phyloP scores from a whole-genome alignment of 768 basidiomycete genomes.

The Boletus pseudopeckii region DNA sequence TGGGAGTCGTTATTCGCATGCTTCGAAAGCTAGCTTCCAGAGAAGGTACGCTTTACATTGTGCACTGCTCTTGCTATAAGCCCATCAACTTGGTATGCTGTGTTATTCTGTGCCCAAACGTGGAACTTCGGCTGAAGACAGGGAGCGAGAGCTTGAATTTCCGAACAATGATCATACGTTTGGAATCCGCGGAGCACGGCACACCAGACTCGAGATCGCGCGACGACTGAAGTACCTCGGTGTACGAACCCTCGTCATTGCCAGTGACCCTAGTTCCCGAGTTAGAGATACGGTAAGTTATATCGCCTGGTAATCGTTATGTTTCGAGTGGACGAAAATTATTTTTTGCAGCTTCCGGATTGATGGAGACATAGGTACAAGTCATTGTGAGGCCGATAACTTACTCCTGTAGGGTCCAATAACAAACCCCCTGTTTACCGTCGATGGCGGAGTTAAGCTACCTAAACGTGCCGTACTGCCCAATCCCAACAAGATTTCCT shows the following conservation, averaged over 20 bases:
- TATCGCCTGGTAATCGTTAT: neutral
- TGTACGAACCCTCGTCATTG: constrained; percentile 47
- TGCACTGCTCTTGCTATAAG: neutral
- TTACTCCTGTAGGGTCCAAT: constrained; percentile 36
- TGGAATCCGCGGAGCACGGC: constrained; percentile 57
- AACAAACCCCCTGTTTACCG: constrained; percentile 48
- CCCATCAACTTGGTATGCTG: neutral
- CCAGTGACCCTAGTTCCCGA: constrained; percentile 44
- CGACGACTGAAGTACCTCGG: constrained; percentile 54
- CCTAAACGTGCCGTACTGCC: neutral
- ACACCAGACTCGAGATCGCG: constrained; percentile 56
- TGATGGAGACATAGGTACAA: constrained; percentile 37
- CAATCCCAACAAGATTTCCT: constrained; percentile 40
- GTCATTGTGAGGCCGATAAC: constrained; percentile 18
- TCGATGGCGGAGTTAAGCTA: constrained; percentile 21
- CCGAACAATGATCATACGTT: constrained; percentile 48
- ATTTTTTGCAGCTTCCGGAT: neutral
- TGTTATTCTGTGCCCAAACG: constrained; percentile 28
- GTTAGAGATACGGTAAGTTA: constrained; percentile 38
- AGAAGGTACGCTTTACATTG: constrained; percentile 26
- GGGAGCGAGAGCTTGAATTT: constrained; percentile 39
- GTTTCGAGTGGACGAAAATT: neutral
- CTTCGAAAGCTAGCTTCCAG: constrained; percentile 47
- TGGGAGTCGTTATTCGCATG: constrained; percentile 39
- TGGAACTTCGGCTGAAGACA: constrained; percentile 45